Evolutionary conservation across 2,329 filamentous ascomycete genomes (phyloP).

Genomic region (Didymella sp.): DNA sequence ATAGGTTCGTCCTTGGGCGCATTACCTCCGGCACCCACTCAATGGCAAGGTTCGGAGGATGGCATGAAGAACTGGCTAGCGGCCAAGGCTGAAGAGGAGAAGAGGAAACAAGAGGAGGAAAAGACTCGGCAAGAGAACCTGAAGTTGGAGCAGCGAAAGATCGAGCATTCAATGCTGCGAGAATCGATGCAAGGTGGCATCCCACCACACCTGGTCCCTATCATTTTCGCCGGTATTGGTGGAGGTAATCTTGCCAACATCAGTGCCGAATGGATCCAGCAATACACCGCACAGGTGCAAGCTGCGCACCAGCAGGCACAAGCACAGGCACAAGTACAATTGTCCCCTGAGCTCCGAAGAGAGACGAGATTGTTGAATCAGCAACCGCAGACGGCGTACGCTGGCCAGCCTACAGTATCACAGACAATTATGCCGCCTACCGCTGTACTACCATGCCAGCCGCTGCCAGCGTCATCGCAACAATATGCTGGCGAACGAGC

Average conservation of each 20-base stretch:
- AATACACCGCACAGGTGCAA: conserved; percentile 57
- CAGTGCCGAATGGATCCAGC: conserved; percentile 59
- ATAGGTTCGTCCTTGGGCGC: conserved; percentile 40
- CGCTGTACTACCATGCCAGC: conserved; percentile 49
- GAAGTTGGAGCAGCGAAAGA: conserved; percentile 59
- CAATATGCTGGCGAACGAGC: conserved; percentile 47
- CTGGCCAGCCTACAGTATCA: conserved; percentile 39
- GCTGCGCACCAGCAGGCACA: conserved; percentile 53
- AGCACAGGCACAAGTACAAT: conserved; percentile 50
- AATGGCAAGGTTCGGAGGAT: conserved; percentile 61
- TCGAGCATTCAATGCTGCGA: conserved; percentile 61
- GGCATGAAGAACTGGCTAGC: conserved; percentile 60
- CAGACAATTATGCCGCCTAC: conserved; percentile 44
- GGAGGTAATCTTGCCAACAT: conserved; percentile 57
- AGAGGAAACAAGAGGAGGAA: conserved; percentile 61
- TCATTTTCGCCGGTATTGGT: conserved; percentile 62
- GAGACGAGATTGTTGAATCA: conserved; percentile 54
- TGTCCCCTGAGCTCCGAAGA: conserved; percentile 53
- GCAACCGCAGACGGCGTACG: conserved; percentile 42
- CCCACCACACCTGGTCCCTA: conserved; percentile 59
- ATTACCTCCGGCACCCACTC: conserved; percentile 54
- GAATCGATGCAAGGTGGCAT: conserved; percentile 61
- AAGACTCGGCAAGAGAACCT: conserved; percentile 59
- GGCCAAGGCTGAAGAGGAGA: conserved; percentile 61
- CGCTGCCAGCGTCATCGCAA: conserved; percentile 45